A percentile compares a stretch with the other conserved stretches of the same genome.
Evolutionary conservation across 768 basidiomycete species (phyloP).

Genomic region (Clitopilus passeckerianus): DNA sequence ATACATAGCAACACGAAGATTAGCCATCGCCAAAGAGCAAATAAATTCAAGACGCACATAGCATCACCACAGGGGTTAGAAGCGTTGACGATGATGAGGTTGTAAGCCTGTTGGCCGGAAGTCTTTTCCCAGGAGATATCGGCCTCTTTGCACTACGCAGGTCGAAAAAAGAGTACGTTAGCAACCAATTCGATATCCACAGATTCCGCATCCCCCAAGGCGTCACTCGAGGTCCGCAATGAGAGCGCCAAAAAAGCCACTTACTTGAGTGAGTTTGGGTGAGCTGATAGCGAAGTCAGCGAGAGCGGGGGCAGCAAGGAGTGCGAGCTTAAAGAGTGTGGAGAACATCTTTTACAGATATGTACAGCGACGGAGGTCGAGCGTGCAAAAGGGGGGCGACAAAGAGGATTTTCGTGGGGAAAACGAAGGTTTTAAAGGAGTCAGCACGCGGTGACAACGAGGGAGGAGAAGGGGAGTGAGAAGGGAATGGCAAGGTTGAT

Average conservation of each 20-base stretch:
- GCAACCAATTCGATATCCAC: background rate
- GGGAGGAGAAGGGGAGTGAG: constrained; percentile 18
- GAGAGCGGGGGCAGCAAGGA: constrained; percentile 57
- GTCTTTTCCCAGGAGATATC: constrained; percentile 48
- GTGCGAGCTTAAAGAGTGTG: constrained; percentile 71
- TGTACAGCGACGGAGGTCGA: constrained; percentile 9
- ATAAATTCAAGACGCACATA: constrained; percentile 38
- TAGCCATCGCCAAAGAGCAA: background rate
- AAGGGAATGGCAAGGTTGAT: background rate
- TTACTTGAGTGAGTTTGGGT: constrained; percentile 51
- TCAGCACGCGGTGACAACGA: constrained; percentile 20
- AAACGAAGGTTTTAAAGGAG: constrained; percentile 22
- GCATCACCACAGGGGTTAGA: constrained; percentile 53
- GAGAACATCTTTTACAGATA: constrained; percentile 57
- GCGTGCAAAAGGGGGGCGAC: background rate
- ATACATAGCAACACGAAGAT: constrained; percentile 1
- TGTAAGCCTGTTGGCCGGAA: constrained; percentile 39
- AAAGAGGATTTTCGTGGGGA: constrained; percentile 16
- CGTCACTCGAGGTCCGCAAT: background rate
- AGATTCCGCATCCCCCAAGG: background rate
- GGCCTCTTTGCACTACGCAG: constrained; percentile 48
- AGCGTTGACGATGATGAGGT: constrained; percentile 48
- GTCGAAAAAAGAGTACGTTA: constrained; percentile 4
- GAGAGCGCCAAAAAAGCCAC: constrained; percentile 7
- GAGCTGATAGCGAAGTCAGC: constrained; percentile 52